These are phyloP conservation scores for Metschnikowia lachancei DNA, from an alignment of 805 yeast species.

Conservation along the genomic window DNA sequence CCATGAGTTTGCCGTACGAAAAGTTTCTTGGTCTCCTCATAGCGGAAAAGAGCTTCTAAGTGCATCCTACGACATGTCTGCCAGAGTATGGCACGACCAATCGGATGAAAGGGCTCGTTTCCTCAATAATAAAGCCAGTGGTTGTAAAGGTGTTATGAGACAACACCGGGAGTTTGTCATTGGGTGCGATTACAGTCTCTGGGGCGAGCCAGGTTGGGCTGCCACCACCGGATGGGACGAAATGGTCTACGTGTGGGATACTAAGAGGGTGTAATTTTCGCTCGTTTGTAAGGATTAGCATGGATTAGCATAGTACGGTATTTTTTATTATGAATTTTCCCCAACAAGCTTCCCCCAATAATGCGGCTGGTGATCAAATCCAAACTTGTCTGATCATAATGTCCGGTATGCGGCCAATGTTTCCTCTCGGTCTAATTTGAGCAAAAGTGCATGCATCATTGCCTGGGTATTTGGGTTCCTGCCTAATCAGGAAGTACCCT, in stretches of 20 bases:
- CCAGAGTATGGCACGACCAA: slow-evolving; percentile 78
- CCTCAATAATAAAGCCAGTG: slow-evolving; percentile 41
- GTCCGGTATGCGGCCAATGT: too few relatives aligned
- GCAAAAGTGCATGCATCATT: slow-evolving; percentile 9
- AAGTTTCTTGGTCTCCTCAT: slow-evolving; percentile 89
- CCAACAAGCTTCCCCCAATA: too few relatives aligned
- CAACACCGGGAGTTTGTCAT: slow-evolving; percentile 84
- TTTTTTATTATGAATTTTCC: too few relatives aligned
- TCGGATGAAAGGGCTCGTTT: slow-evolving; percentile 57
- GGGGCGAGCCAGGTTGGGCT: slow-evolving; percentile 97
- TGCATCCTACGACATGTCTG: slow-evolving; percentile 90
- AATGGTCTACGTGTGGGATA: slow-evolving; percentile 86
- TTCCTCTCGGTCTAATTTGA: background rate
- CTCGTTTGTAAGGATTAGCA: background rate
- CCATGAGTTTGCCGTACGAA: slow-evolving; percentile 85
- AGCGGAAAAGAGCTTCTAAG: slow-evolving; percentile 64
- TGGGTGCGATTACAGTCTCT: slow-evolving; percentile 92
- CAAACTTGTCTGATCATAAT: too few relatives aligned
- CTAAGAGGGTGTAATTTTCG: slow-evolving; percentile 38
- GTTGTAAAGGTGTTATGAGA: slow-evolving; percentile 57
- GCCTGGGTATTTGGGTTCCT: slow-evolving; percentile 2
- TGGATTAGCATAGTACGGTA: too few relatives aligned
- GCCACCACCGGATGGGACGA: slow-evolving; percentile 97
- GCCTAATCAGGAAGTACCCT: slow-evolving; percentile 6
- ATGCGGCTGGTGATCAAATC: too few relatives aligned